A percentile compares a stretch with the other conserved stretches of the same genome.
These are phyloP conservation scores for Aphanomyces euteiches DNA, from an alignment of 352 stramenopile species.

Conservation along the genomic window DNA sequence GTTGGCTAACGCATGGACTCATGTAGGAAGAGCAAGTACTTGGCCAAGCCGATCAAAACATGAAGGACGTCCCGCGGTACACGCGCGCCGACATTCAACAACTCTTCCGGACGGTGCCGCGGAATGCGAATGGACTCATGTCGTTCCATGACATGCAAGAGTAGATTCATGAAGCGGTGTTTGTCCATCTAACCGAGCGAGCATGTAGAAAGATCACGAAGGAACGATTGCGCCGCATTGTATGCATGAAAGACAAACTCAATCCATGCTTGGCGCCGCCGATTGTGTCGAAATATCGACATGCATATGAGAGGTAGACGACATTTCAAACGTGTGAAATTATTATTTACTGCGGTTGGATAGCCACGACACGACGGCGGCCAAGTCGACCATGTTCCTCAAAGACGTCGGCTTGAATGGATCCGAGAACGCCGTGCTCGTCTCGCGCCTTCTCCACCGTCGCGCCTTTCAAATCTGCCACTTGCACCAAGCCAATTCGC, in stretches of 20 bases:
- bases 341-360: slow-evolving; percentile 30
- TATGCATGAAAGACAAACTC: slow-evolving; percentile 69
- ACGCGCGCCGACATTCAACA: slow-evolving; percentile 52
- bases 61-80: slow-evolving; percentile 67
- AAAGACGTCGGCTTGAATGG: slow-evolving; percentile 65
- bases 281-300: slow-evolving; percentile 51
- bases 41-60: slow-evolving; percentile 55
- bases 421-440: slow-evolving; percentile 59
- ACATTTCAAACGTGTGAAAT: slow-evolving; percentile 20
- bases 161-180: background rate
- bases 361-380: slow-evolving; percentile 27
- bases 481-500: slow-evolving; percentile 71
- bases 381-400: slow-evolving; percentile 66
- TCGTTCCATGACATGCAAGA: slow-evolving; percentile 83
- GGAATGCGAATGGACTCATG: slow-evolving; percentile 41
- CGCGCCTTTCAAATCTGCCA: slow-evolving; percentile 82
- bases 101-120: slow-evolving; percentile 51
- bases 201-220: slow-evolving; percentile 44
- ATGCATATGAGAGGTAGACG: slow-evolving; percentile 38
- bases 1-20: background rate
- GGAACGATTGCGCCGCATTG: slow-evolving; percentile 53
- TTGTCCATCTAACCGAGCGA: too few species aligned
- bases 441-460: slow-evolving; percentile 66
- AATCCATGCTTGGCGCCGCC: slow-evolving; percentile 46
- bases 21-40: slow-evolving; percentile 59